A percentile compares a stretch with the other conserved stretches of the same genome.
Evolutionary conservation across 345 rosid genomes (phyloP).

Genomic region (Gossypium arboreum): DNA sequence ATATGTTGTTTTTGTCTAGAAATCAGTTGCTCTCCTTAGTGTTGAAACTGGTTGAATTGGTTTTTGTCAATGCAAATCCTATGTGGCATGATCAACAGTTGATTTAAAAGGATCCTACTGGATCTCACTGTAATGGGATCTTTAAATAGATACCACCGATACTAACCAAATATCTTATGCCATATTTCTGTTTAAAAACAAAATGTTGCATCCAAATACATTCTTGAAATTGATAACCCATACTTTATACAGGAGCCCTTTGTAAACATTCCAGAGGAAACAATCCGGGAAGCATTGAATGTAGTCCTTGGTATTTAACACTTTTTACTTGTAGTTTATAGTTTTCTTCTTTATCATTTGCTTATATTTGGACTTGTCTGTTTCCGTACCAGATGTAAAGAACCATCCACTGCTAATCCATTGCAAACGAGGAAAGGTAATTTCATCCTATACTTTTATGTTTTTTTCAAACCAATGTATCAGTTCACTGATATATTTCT

Average conservation of each 20-base stretch:
- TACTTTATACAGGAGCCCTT: slow-evolving; percentile 50
- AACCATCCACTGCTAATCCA: slow-evolving; percentile 65
- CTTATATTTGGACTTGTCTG: slow-evolving; percentile 5
- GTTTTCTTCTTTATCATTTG: slow-evolving; percentile 4
- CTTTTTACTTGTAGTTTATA: not conserved
- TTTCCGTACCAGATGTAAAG: slow-evolving; percentile 35
- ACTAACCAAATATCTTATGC: not conserved
- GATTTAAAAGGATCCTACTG: no score
- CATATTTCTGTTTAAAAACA: not conserved
- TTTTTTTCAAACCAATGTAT: not conserved
- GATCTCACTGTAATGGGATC: no score
- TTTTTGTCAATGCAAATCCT: no score
- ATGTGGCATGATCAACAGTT: no score
- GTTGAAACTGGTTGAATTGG: no score
- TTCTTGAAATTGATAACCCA: not conserved
- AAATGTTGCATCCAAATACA: not conserved
- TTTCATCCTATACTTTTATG: not conserved
- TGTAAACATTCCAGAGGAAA: slow-evolving; percentile 48
- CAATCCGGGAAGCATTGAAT: slow-evolving; percentile 51
- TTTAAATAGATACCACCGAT: not conserved
- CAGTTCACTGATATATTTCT: not conserved
- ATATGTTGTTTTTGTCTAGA: no score
- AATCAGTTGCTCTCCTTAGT: no score
- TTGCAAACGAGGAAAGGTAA: slow-evolving; percentile 66
- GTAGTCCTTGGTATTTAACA: slow-evolving; percentile 43